These are phyloP conservation scores for Blastobotrys elegans DNA, from an alignment of 1,139 yeast species.

Conservation along the genomic window DNA sequence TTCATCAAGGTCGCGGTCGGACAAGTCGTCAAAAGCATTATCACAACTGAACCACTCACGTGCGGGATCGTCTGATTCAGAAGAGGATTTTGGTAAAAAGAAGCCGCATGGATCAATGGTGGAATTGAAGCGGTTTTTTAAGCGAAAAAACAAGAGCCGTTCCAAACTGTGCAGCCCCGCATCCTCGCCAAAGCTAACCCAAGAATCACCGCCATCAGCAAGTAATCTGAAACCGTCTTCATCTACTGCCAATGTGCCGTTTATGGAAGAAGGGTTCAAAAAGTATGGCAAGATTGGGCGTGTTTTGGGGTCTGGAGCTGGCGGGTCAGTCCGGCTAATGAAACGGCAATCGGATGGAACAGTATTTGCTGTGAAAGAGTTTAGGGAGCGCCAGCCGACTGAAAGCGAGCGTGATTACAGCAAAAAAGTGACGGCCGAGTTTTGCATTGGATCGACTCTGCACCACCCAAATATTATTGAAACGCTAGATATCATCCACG, in stretches of 20 bases:
- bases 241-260: constrained; percentile 31
- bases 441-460: constrained; percentile 92
- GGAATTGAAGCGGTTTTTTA: constrained; percentile 39
- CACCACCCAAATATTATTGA: constrained; percentile 93
- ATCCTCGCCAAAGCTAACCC: neutral
- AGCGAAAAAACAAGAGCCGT: constrained; percentile 16
- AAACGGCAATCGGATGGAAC: constrained; percentile 75
- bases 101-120: constrained; percentile 34
- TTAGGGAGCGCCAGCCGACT: constrained; percentile 76
- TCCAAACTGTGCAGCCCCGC: constrained; percentile 7
- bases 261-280: constrained; percentile 44
- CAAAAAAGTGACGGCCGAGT: constrained; percentile 94
- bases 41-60: constrained; percentile 8
- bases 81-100: constrained; percentile 11
- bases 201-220: constrained; percentile 9
- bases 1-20: constrained; percentile 1
- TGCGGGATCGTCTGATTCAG: constrained; percentile 15
- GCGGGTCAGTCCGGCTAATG: constrained; percentile 89
- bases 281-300: constrained; percentile 89
- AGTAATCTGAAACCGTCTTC: neutral
- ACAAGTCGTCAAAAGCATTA: constrained; percentile 8
- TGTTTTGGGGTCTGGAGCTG: constrained; percentile 94
- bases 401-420: constrained; percentile 88
- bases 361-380: constrained; percentile 95
- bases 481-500: constrained; percentile 87